Conservation (phyloP, 257 asterid species). For the Gentiana dahurica region DNA sequence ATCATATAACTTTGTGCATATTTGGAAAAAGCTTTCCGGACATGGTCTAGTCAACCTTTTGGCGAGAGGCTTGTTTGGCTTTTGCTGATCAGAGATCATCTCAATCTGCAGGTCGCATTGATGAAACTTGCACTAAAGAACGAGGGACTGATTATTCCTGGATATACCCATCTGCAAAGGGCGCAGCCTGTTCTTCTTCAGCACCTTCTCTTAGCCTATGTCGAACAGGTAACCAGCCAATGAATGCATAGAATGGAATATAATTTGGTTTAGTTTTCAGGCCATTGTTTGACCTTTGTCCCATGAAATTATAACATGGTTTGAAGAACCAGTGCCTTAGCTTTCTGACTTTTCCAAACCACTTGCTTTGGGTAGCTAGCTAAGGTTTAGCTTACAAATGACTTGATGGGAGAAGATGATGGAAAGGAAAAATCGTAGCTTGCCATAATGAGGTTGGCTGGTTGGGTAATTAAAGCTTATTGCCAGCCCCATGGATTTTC, state of each 20-base stretch:
- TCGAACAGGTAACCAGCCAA: slow-evolving; percentile 56
- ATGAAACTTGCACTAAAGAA: slow-evolving; percentile 66
- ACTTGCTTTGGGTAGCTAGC: no score
- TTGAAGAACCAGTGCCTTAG: no score
- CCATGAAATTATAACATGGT: no score
- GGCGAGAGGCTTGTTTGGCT: slow-evolving; percentile 1
- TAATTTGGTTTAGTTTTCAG: background rate
- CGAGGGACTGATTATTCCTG: slow-evolving; percentile 84
- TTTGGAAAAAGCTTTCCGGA: no score
- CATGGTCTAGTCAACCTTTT: background rate
- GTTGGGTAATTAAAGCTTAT: background rate
- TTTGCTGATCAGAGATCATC: slow-evolving; percentile 7
- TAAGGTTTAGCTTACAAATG: no score
- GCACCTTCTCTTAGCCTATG: slow-evolving; percentile 88
- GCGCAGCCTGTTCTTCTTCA: slow-evolving; percentile 97
- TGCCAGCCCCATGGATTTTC: no score
- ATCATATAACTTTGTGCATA: no score
- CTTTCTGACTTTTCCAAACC: no score
- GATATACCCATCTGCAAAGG: slow-evolving; percentile 95
- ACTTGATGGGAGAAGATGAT: no score
- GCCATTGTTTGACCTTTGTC: background rate
- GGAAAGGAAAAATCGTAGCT: no score
- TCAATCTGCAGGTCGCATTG: slow-evolving; percentile 42
- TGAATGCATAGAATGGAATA: background rate
- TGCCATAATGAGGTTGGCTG: no score